Percentiles rank a stretch among this genome's conserved stretches.
Evolutionary conservation across 306 rosid genomes (phyloP).

Genomic region (Vigna unguiculata): DNA sequence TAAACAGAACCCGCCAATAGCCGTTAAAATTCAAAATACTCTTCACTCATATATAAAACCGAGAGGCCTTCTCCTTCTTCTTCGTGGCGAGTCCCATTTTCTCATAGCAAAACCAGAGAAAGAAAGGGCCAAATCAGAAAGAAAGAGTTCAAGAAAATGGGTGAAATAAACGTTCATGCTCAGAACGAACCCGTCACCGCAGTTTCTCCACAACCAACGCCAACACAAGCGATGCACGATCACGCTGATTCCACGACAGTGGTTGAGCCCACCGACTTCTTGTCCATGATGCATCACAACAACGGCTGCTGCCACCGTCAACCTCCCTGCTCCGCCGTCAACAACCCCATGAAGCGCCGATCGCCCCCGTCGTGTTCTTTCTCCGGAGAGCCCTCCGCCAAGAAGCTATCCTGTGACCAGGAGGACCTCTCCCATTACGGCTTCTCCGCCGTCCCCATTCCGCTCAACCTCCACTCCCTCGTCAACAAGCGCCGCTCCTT

Average conservation of each 20-base stretch:
- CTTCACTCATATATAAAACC: not conserved
- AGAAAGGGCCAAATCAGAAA: not conserved
- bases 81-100: not conserved
- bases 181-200: not conserved
- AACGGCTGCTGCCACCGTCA: slow-evolving; percentile 11
- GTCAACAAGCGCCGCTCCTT: not conserved
- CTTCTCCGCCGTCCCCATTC: slow-evolving; percentile 49
- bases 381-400: slow-evolving; percentile 34
- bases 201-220: not conserved
- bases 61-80: not conserved
- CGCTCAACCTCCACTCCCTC: slow-evolving; percentile 8
- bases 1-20: not conserved
- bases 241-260: not conserved
- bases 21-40: not conserved
- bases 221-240: not conserved
- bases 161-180: not conserved
- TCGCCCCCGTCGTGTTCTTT: slow-evolving; percentile 1
- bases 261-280: slow-evolving; percentile 21
- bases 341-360: slow-evolving; percentile 46
- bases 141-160: slow-evolving; percentile 4
- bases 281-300: slow-evolving; percentile 47
- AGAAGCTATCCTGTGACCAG: slow-evolving; percentile 43
- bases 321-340: slow-evolving; percentile 19
- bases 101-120: not conserved
- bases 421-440: slow-evolving; percentile 32